A percentile compares a stretch with the other conserved stretches of the same genome.
These are phyloP conservation scores for Spergularia azorica DNA, from an alignment of 179 eudicot genomes.

Conservation along the genomic window DNA sequence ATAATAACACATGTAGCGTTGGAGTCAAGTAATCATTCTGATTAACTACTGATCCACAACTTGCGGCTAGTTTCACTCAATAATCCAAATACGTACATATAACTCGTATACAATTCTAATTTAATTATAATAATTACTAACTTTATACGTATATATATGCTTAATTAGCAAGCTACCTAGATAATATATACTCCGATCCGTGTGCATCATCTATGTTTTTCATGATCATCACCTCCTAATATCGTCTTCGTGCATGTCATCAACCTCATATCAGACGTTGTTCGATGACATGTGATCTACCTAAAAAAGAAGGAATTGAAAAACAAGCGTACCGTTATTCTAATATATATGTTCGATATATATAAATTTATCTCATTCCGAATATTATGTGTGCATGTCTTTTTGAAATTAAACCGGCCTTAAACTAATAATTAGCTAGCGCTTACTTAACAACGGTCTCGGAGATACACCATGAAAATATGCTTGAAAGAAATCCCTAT, in stretches of 20 bases:
- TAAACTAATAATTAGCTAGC: background rate
- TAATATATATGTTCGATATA: too few species aligned
- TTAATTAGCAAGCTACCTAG: background rate
- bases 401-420: too few species aligned
- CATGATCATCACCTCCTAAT: slow-evolving; percentile 27
- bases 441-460: slow-evolving; percentile 40
- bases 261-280: slow-evolving; percentile 32
- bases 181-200: background rate
- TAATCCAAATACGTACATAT: too few species aligned
- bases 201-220: background rate
- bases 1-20: too few species aligned
- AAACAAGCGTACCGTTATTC: background rate
- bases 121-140: too few species aligned
- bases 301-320: slow-evolving; percentile 28
- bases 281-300: slow-evolving; percentile 26
- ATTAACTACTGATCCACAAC: too few species aligned
- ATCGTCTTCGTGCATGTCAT: slow-evolving; percentile 37
- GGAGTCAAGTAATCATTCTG: too few species aligned
- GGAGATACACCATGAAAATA: slow-evolving; percentile 51
- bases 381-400: too few species aligned
- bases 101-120: background rate
- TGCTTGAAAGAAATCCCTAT: slow-evolving; percentile 59
- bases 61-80: too few species aligned
- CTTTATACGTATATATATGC: too few species aligned
- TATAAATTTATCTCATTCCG: too few species aligned